Base-by-base conservation (phyloP, 2,329 filamentous ascomycete species). In the Penicillium sp. region DNA sequence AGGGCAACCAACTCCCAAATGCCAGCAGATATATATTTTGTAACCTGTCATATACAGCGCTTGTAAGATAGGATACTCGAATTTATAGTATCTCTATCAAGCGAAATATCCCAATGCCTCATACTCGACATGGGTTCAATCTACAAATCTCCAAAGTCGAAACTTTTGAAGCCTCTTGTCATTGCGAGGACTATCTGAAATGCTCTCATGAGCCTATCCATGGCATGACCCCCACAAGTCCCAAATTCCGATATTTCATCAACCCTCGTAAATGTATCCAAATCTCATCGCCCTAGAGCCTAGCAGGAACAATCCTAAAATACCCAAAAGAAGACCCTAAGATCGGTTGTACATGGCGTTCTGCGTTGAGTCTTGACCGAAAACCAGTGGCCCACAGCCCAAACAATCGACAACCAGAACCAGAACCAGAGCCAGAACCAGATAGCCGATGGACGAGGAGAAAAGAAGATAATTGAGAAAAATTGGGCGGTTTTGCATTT, bases 401-500 rank as follows among this genome's bases (percentile, higher is more conserved):
- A 51, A 60, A 58, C 28, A 62, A 62, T 26, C 56, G 57, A 56
- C 22, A 62, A 33, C 30, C 56, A 57, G 54, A n/a, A 58, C 49
- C 59, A 58, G 49, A 22, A 33, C 30, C 56, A 57, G 54, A n/a
- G 57, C 49, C 59, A 58, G 49, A 22, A 55, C 8, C 49, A 10
- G 45, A 28, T 52, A 51, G 42, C 22, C 45, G 33, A 48, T 16
- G 42, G 22, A 49, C 16, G n/a, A 40, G 13, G 22, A 25, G 42
- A 30, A 10, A 28, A 38, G 26, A 19, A 42, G 26, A 19, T 28
- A 61, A 64, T 69, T 72, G 66, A 70, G 69, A 73, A 66, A 72
- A 68, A 65, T 69, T 62, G 64, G 63, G 65, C 59, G 64, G 68
- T 69, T 75, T 74, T 74, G 72, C 69, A 73, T 75, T 75, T 75